These are phyloP conservation scores for Solanum sitiens DNA, from an alignment of 257 asterid genomes.

Conservation along the genomic window DNA sequence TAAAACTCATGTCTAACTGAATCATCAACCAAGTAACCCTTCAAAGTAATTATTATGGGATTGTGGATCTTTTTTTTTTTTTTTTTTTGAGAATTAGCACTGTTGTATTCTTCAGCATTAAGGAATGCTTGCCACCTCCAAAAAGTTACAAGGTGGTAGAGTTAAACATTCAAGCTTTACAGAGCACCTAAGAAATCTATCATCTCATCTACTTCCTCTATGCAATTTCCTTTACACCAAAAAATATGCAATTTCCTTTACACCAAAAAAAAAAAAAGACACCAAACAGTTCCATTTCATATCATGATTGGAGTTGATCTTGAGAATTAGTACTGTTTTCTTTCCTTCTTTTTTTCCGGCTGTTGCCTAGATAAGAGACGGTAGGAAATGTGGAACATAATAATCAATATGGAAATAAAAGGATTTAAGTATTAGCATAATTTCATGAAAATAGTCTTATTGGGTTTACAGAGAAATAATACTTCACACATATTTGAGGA, in stretches of 20 bases:
- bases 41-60: background rate
- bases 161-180: background rate
- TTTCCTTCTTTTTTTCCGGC: background rate
- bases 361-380: background rate
- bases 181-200: background rate
- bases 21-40: background rate
- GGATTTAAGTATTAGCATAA: background rate
- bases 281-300: background rate
- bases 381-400: background rate
- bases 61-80: background rate
- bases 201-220: background rate
- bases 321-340: background rate
- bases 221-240: background rate
- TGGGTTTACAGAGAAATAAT: background rate
- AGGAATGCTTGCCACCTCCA: background rate
- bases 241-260: background rate
- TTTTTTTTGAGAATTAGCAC: background rate
- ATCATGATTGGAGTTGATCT: background rate
- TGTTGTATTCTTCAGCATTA: background rate
- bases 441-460: background rate
- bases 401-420: background rate
- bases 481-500: background rate
- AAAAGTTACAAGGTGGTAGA: background rate
- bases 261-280: background rate
- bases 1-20: background rate